phyloP scores from a whole-genome alignment of 805 yeast genomes.

The Suhomyces sp. region DNA sequence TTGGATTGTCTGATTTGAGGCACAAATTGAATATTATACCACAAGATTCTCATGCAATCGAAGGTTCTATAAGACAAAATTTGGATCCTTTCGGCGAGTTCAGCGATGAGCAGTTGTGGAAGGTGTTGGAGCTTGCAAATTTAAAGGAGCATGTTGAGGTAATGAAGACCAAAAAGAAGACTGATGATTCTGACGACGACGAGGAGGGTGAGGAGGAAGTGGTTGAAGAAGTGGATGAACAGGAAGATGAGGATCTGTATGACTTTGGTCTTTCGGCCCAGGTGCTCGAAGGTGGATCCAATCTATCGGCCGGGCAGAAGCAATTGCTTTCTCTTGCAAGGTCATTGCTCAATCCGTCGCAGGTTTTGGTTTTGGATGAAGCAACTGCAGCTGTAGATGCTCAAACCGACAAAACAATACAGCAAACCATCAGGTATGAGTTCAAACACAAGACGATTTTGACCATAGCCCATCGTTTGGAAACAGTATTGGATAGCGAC shows the following conservation, averaged over 20 bases:
- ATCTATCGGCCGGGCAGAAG: constrained; percentile 24
- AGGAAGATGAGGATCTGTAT: background rate
- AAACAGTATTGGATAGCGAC: constrained; percentile 27
- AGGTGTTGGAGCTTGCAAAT: constrained; percentile 25
- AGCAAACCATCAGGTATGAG: constrained; percentile 23
- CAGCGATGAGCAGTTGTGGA: constrained; percentile 25
- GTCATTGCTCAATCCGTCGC: constrained; percentile 19
- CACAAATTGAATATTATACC: constrained; percentile 28
- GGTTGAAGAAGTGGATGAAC: background rate
- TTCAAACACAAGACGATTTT: constrained; percentile 25
- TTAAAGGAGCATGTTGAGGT: constrained; percentile 22
- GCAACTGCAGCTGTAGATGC: constrained; percentile 37
- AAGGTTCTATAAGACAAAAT: constrained; percentile 24
- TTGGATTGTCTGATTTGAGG: constrained; percentile 27
- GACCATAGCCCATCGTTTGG: constrained; percentile 28
- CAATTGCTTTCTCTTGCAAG: constrained; percentile 25
- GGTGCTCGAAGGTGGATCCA: constrained; percentile 24
- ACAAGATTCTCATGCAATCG: constrained; percentile 26
- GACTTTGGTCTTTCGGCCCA: constrained; percentile 15
- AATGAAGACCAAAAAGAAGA: constrained; percentile 17
- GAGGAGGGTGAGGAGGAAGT: background rate
- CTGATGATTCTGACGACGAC: background rate
- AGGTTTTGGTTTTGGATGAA: constrained; percentile 21
- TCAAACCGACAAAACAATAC: constrained; percentile 27
- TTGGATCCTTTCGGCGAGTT: constrained; percentile 25